Evolutionary conservation across 2,329 filamentous ascomycete genomes (phyloP), one percentile per base, ranked within the genome.

Genomic region (Geosmithia putterillii): DNA sequence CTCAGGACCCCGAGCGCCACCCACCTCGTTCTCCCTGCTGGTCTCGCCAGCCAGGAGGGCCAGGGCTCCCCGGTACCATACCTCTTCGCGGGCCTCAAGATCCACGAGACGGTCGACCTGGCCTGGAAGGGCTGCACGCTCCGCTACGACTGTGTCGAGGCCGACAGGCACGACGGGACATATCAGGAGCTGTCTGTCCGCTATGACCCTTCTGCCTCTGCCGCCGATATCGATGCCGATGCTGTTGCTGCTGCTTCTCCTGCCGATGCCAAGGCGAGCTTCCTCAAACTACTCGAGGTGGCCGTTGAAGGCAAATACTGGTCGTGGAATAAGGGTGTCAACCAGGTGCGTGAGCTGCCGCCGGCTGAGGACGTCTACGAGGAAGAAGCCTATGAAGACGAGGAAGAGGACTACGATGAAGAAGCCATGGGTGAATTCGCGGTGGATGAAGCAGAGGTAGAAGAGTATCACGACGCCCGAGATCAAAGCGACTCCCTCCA

Each of bases 61-160:
- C 7, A 25, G 23, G 23, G 10, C 23, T 6, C 10, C 23, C 10
- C 23, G 6, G 23, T 10, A 25, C 10, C 23, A 7, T 25, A 25
- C 23, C 23, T 25, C 10, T 25, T 76, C 53, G 61, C 63, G 40
- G 71, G 73, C 7, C 60, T 75, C 2, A 73, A 79, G 50, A 60
- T 77, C 35, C 71, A 68, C 39, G 69, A 70, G 45, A 56, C 60
- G 20, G 56, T 69, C 40, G 58, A 67, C 9, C 56, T 66, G 35
- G 53, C 62, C 2, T 70, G 66, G 54, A 47, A 59, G 7, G 64
- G 61, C 38, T 66, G 70, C 56, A 66, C 54, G 10, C 57, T 79
- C 8, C 63, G 60, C 7, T 76, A 76, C 61, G 71, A 64, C 18
- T 68, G 63, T 50, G 63, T 76, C 47, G 68, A 76, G 47, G 70